phyloP scores from a whole-genome alignment of 345 rosid genomes.

The Linum trigynum region DNA sequence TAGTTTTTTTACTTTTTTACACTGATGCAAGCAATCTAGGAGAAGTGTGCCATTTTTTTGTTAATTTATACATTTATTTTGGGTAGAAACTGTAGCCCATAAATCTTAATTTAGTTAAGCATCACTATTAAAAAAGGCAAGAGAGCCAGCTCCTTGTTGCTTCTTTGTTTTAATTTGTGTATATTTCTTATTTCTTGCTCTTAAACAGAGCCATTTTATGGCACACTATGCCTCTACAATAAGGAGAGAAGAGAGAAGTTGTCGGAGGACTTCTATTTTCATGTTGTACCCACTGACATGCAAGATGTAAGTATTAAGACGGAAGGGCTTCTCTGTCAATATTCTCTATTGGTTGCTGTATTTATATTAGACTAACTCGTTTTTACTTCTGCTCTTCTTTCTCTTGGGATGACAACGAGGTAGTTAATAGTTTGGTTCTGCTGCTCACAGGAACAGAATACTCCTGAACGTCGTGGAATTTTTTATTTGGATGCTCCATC shows the following conservation, averaged over 20 bases:
- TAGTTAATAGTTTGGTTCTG: conserved; percentile 13
- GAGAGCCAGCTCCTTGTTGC: neutral
- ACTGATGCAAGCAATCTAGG: neutral
- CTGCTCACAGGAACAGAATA: conserved; percentile 45
- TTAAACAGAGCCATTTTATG: conserved; percentile 80
- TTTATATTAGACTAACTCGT: neutral
- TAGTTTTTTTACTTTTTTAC: neutral
- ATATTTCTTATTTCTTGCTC: conserved; percentile 18
- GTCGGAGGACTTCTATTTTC: conserved; percentile 88
- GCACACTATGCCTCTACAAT: conserved; percentile 80
- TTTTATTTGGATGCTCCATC: conserved; percentile 93
- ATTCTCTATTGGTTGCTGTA: neutral
- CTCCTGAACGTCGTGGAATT: conserved; percentile 62
- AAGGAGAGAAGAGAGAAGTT: conserved; percentile 90
- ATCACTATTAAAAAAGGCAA: neutral
- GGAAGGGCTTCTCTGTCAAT: conserved; percentile 1
- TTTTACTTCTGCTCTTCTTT: conserved; percentile 3
- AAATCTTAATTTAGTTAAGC: too few species aligned
- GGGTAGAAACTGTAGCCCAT: neutral
- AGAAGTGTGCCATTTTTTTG: neutral
- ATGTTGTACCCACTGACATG: conserved; percentile 53
- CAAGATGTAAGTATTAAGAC: conserved; percentile 61
- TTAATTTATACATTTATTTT: too few species aligned
- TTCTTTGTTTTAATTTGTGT: conserved; percentile 14
- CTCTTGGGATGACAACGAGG: neutral